Base-by-base conservation (phyloP, 148 eudicot genomes). In the Camellia japonica region DNA sequence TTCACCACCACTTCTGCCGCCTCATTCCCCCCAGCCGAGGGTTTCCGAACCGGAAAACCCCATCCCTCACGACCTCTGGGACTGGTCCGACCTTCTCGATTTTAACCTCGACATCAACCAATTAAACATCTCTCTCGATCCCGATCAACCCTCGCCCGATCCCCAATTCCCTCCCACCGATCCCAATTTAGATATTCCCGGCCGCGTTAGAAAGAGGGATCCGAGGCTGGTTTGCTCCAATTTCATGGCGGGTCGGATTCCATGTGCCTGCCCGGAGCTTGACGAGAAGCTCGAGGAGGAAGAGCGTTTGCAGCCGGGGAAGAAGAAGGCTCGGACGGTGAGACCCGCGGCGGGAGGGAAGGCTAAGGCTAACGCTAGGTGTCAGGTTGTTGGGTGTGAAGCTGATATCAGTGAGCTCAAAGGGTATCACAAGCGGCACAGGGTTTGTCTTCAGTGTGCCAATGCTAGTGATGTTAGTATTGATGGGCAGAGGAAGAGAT, bases 241-340 rank as follows among this genome's bases (percentile, higher is more conserved):
- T 51, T 94, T 87, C 58, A 23, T 92, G 81, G 96, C 98, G 55
- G 97, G 97, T 47, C 71, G 87, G 81, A 83, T 94, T 30, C 98
- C 98, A 3, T 94, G 98, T 60, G 92, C 97, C 18, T 94, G 98
- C 55, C 98, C 98, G n/a, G 98, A 94, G 83, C 4, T 94, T 42
- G 98, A 94, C 49, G 92, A 78, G 71, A 62, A 69, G 89, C 71
- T 91, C 78, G 88, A 85, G 84, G 92, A 83, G 84, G 89, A 84
- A 79, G 91, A 82, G 72, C 84, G 82, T 46, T 23, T 23, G 30
- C 86, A 55, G 71, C 90, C 88, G 1, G 91, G 88, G 68, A 91
- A 92, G 91, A 92, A 92, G 74, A 80, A 91, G 74, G 77, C 77
- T 3, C 71, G 92, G 85, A 63, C 76, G 71, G 92, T 61, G n/a